A percentile compares a stretch with the other conserved stretches of the same genome.
These are phyloP conservation scores for Quercus cerris DNA, from an alignment of 306 rosid genomes.

Conservation along the genomic window DNA sequence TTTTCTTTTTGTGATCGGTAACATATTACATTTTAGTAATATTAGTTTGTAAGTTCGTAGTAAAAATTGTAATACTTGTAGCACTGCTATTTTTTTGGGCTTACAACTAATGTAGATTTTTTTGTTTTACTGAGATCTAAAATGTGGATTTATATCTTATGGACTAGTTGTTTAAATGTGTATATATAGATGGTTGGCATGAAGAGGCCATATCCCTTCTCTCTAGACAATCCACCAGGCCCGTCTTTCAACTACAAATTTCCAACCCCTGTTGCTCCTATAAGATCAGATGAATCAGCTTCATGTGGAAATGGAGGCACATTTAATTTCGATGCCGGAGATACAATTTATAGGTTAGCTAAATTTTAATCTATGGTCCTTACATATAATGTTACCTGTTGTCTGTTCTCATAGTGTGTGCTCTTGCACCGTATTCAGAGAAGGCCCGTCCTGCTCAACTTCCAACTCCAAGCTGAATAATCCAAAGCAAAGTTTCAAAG, in stretches of 20 bases:
- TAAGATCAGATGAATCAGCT: conserved; percentile 38
- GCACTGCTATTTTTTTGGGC: too few relatives aligned
- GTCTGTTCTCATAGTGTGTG: conserved; percentile 15
- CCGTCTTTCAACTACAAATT: conserved; percentile 40
- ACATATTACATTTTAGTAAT: too few relatives aligned
- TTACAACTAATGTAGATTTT: not conserved
- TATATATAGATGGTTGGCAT: conserved; percentile 56
- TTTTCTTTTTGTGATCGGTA: too few relatives aligned
- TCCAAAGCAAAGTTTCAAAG: conserved; percentile 32
- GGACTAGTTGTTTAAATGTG: conserved; percentile 4
- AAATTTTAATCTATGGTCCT: conserved; percentile 7
- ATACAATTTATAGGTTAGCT: conserved; percentile 46
- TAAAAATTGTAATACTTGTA: too few relatives aligned
- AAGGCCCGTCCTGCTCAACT: conserved; percentile 39
- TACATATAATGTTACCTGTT: not conserved
- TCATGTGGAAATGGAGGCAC: conserved; percentile 24
- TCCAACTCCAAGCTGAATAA: conserved; percentile 34
- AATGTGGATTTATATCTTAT: not conserved
- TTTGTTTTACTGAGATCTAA: not conserved
- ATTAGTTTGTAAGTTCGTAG: fast-evolving
- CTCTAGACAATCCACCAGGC: conserved; percentile 37
- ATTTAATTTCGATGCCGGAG: conserved; percentile 28
- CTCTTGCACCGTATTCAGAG: conserved; percentile 41
- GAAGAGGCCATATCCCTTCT: conserved; percentile 68
- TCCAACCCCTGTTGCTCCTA: conserved; percentile 35